A percentile compares a stretch with the other conserved stretches of the same genome.
Evolutionary conservation across 2,329 filamentous ascomycete species (phyloP).

Genomic region (Aspergillus arachidicola): DNA sequence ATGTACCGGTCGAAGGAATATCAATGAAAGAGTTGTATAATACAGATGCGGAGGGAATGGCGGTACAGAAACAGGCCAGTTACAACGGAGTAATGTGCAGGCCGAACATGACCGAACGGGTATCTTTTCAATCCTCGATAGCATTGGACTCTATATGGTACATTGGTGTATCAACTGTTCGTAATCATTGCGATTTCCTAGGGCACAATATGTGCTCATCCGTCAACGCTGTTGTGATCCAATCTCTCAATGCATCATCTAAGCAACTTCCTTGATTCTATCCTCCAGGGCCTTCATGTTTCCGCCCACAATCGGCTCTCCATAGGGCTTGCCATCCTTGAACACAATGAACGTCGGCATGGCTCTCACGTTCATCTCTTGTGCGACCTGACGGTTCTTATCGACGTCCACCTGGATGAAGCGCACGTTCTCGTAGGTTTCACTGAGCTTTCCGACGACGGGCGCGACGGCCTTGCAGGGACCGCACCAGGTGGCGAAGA

Average conservation of each 20-base stretch:
- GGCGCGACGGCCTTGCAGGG: constrained; percentile 60
- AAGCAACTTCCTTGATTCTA: constrained; percentile 25
- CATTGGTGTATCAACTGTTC: neutral
- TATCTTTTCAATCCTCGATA: neutral
- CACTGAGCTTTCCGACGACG: constrained; percentile 54
- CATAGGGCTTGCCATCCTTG: constrained; percentile 40
- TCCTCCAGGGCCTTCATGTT: constrained; percentile 32
- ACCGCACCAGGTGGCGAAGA: constrained; percentile 60
- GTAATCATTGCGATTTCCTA: neutral
- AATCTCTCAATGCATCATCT: neutral
- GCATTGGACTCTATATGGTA: neutral
- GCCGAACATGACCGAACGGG: neutral
- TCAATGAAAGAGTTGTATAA: too few relatives aligned
- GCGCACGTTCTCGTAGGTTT: constrained; percentile 52
- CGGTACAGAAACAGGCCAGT: too few relatives aligned
- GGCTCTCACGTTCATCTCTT: constrained; percentile 53
- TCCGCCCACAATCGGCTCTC: constrained; percentile 31
- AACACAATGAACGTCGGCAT: constrained; percentile 47
- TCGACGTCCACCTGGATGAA: constrained; percentile 62
- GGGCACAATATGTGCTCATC: neutral
- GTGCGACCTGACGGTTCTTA: constrained; percentile 52
- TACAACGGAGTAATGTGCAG: neutral
- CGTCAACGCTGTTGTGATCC: too few relatives aligned
- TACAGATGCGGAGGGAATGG: too few relatives aligned
- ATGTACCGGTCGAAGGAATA: too few relatives aligned